Base-by-base conservation (phyloP, 257 asterid species). In the Avicennia marina region DNA sequence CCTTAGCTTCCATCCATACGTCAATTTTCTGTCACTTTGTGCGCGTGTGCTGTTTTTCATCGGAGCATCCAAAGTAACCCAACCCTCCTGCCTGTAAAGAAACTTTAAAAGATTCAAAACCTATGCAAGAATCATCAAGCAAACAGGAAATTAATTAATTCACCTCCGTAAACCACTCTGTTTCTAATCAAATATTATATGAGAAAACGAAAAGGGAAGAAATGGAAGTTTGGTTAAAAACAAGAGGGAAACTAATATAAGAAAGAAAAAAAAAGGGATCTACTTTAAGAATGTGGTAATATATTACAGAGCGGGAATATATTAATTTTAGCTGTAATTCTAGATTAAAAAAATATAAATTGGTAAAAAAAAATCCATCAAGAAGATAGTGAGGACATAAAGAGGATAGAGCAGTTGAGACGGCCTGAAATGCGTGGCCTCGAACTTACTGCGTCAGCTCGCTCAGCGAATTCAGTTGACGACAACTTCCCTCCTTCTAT, bases 361-460 rank as follows among this genome's bases (percentile, higher is more conserved):
- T 29, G 10, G 13, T 36, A 36, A 7, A 29, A 7, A 7, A 29
- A 3, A 36, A 36, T 36, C 3, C 6, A 12, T 2, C 12, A 36
- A 50, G 62, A 69, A 62, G 64, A 38, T 20, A 51, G 64, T 53
- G 60, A 74, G 72, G 89, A 75, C 73, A 76, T 74, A 82, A 80
- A 80, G 66, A 65, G 72, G 76, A 72, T 69, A 67, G 90, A 85
- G 81, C 75, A 82, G 58, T 85, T 95, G 88, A 75, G 48, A 78
- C 82, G 90, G 90, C 80, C 93, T 76, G 95, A 87, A 81, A 75
- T 74, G 71, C 87, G 78, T 76, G 96, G 78, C 57, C 77, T 84
- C 64, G 93, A 84, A 75, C 77, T 87, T 9, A 71, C 72, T 62
- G 94, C 80, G 72, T 74, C 77, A 72, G 77, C 33, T 40, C 47